Evolutionary conservation across 2,329 filamentous ascomycete species (phyloP), one percentile per base, ranked within the genome.

Genomic region (Magnaporthiopsis incrustans): DNA sequence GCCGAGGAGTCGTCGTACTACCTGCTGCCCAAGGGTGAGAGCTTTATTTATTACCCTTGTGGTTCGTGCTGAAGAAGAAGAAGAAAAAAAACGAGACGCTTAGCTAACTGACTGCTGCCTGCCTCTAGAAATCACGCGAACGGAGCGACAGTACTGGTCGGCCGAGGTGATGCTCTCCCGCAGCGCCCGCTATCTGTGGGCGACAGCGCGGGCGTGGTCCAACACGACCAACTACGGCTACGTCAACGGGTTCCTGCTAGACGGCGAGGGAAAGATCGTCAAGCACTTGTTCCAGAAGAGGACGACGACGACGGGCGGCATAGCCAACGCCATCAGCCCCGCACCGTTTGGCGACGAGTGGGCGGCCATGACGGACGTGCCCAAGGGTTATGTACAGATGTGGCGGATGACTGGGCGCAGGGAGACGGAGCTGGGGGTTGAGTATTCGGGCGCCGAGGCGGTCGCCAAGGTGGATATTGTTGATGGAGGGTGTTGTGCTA

Each of bases 401-500:
- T 69, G 67, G 68, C 65, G 62, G 57, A 66, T 70, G 60, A 61
- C 59, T 6, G 64, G 63, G 2, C 8, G 26, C 12, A 64, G n/a
- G 22, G 64, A 65, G 14, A 61, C 61, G 27, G 33, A 62, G 26
- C 30, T 66, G 22, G 66, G 67, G 8, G 32, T 62, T 3, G 66
- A 67, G 57, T 68, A 68, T n/a, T 32, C 61, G 4, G 65, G 64
- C 2, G 67, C 68, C 0, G 30, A 38, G 59, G 57, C 63, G 5
- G 67, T 71, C 12, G 67, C 67, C 1, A 66, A 61, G n/a, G 63
- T 69, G 5, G 64, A 67, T 50, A 62, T 70, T 18, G 35, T 27
- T 1, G 68, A 68, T 59, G 69, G 67, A 1, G 68, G 67, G 3
- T 71, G 70, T 26, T 70, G 69, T 62, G 69, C 68, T 0, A 70